Conservation (phyloP, 2,329 filamentous ascomycete species). For the Epichloe coenophiala region DNA sequence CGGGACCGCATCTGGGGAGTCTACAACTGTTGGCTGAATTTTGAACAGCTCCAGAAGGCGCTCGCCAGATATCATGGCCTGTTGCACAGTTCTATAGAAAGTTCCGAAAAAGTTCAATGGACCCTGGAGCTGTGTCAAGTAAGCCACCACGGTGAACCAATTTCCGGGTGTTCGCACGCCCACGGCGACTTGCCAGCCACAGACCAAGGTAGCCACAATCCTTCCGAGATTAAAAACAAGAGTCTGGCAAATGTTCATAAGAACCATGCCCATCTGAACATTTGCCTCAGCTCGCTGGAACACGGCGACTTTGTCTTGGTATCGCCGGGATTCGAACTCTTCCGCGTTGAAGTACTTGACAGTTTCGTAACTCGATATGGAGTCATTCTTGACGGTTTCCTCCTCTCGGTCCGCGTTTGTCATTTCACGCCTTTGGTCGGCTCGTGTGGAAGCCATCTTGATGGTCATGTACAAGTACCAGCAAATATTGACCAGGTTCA, state of each 20-base stretch:
- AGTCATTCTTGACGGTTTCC: slow-evolving; percentile 96
- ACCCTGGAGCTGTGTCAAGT: slow-evolving; percentile 66
- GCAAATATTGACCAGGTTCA: slow-evolving; percentile 82
- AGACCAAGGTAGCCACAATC: slow-evolving; percentile 57
- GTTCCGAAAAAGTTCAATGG: slow-evolving; percentile 82
- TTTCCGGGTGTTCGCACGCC: slow-evolving; percentile 53
- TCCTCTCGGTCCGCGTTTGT: slow-evolving; percentile 90
- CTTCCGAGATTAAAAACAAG: slow-evolving; percentile 68
- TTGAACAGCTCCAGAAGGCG: slow-evolving; percentile 92
- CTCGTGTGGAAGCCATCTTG: slow-evolving; percentile 85
- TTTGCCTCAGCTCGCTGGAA: slow-evolving; percentile 66
- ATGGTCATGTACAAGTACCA: slow-evolving; percentile 96
- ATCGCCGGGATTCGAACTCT: slow-evolving; percentile 62
- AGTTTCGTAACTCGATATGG: slow-evolving; percentile 95
- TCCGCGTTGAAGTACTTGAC: slow-evolving; percentile 87
- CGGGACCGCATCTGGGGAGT: slow-evolving; percentile 50
- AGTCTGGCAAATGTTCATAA: slow-evolving; percentile 73
- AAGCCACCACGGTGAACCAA: slow-evolving; percentile 62
- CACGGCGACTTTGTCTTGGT: slow-evolving; percentile 53
- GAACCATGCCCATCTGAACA: slow-evolving; percentile 61
- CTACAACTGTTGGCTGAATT: slow-evolving; percentile 82
- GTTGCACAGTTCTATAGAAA: slow-evolving; percentile 92
- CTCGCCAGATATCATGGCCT: slow-evolving; percentile 94
- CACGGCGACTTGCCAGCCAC: slow-evolving; percentile 62
- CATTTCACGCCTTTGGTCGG: slow-evolving; percentile 83